These are phyloP conservation scores for Vicia villosa DNA, from an alignment of 306 rosid species.

Conservation along the genomic window DNA sequence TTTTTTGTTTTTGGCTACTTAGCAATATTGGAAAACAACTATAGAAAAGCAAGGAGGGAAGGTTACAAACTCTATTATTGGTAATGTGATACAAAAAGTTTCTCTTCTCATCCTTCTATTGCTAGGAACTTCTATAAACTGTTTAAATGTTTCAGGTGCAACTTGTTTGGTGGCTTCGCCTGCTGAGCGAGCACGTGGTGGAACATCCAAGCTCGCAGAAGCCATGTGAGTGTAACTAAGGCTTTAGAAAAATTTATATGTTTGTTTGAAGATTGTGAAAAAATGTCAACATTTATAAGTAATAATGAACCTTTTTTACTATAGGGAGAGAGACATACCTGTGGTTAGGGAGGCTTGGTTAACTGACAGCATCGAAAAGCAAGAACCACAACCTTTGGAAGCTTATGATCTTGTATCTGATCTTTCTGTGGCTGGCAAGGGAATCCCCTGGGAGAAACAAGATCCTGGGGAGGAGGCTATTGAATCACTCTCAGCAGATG, in stretches of 20 bases:
- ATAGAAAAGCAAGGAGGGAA: constrained; percentile 77
- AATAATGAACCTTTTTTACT: constrained; percentile 11
- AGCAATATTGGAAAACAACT: constrained; percentile 72
- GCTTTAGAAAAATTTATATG: background rate
- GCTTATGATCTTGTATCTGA: constrained; percentile 74
- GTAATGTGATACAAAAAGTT: constrained; percentile 36
- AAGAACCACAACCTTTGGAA: constrained; percentile 79
- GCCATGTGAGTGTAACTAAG: constrained; percentile 54
- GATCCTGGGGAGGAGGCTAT: constrained; percentile 80
- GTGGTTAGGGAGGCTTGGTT: constrained; percentile 80
- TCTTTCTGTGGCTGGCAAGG: constrained; percentile 70
- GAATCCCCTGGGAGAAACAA: constrained; percentile 83
- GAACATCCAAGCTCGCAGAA: constrained; percentile 66
- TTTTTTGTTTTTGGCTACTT: constrained; percentile 22
- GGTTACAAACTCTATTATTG: constrained; percentile 63
- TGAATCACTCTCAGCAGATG: constrained; percentile 72
- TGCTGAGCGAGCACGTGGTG: constrained; percentile 71
- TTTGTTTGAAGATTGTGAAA: background rate
- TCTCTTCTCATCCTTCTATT: background rate
- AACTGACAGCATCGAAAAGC: constrained; percentile 69
- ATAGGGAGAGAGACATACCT: constrained; percentile 68
- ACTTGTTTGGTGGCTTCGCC: constrained; percentile 72
- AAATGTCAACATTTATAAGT: background rate
- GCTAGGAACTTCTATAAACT: background rate
- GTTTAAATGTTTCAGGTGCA: constrained; percentile 45